These are phyloP conservation scores for Fremontodendron californicum DNA, from an alignment of 345 rosid species.

Conservation along the genomic window DNA sequence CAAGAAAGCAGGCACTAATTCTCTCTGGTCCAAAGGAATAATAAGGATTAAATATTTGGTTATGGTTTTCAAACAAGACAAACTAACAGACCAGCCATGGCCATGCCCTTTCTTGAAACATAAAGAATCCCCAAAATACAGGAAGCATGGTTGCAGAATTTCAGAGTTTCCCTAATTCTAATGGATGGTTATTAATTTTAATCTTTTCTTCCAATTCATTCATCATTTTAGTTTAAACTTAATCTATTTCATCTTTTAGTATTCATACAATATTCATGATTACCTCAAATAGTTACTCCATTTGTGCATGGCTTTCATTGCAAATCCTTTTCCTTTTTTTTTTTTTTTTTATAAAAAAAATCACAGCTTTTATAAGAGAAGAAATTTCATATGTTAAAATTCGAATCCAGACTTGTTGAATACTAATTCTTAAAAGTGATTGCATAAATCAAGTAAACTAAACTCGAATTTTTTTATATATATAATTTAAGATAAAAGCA, in stretches of 20 bases:
- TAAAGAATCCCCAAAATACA: neutral
- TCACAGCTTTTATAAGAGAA: too few relatives aligned
- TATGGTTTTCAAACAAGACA: too few relatives aligned
- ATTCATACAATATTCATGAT: neutral
- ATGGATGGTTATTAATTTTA: neutral
- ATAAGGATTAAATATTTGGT: too few relatives aligned
- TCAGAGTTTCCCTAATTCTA: neutral
- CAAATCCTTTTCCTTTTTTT: neutral
- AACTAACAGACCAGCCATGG: neutral
- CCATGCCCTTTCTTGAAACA: neutral
- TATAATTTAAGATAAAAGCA: too few relatives aligned
- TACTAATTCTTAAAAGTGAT: too few relatives aligned
- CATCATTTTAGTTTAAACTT: neutral
- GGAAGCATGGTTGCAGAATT: neutral
- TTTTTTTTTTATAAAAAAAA: too few relatives aligned
- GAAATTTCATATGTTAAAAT: too few relatives aligned
- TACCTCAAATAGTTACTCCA: neutral
- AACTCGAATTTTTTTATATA: too few relatives aligned
- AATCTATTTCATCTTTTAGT: neutral
- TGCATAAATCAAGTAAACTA: too few relatives aligned
- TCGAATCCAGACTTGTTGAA: too few relatives aligned
- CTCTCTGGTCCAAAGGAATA: too few relatives aligned
- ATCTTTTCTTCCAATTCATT: neutral
- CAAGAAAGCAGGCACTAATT: too few relatives aligned
- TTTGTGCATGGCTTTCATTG: neutral